Evolutionary conservation across 305 asterid genomes (phyloP), one percentile per base, ranked within the genome.

Genomic region (Fraxinus platypoda): DNA sequence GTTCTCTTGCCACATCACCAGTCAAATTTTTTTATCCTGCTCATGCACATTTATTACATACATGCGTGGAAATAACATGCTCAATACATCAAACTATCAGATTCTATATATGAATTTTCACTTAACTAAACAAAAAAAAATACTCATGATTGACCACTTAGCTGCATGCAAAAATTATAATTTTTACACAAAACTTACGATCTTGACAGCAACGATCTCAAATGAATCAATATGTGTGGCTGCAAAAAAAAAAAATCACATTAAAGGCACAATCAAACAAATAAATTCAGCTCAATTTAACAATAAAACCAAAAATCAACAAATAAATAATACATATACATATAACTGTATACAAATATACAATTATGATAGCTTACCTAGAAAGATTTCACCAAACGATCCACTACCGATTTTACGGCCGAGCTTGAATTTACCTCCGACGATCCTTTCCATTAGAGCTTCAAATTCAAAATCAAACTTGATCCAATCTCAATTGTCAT

Each of bases 331-430:
- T n/a, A 59, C 6, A 54, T 54, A 73, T 34, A 68, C 8, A 13
- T 26, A 11, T 30, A 13, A 30, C 11, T 13, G 31, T 31, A 76
- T 21, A 15, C 57, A 81, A 6, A 74, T 59, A 78, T 49, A 34
- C 11, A 43, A 8, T 31, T 68, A 59, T 3, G 23, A 62, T 62
- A 85, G 26, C 89, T 82, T 83, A 92, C 98, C 98, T 15, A 95
- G 94, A 81, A 89, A 92, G 84, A 95, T 95, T 89, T 95, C 97
- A 54, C 98, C 98, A 75, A 95, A 95, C 30, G 98, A 95, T 88
- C 98, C 98, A 84, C 98, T 95, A 8, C 98, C 98, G 91, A 95
- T 95, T 90, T 95, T 95, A 54, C 98, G 97, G 78, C 98, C 98
- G 54, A 95, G 98, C 92, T 93, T 93, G 91, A 87, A 95, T 92